Evolutionary conservation across 2,329 filamentous ascomycete genomes (phyloP).

Genomic region (Colletotrichum sp.): DNA sequence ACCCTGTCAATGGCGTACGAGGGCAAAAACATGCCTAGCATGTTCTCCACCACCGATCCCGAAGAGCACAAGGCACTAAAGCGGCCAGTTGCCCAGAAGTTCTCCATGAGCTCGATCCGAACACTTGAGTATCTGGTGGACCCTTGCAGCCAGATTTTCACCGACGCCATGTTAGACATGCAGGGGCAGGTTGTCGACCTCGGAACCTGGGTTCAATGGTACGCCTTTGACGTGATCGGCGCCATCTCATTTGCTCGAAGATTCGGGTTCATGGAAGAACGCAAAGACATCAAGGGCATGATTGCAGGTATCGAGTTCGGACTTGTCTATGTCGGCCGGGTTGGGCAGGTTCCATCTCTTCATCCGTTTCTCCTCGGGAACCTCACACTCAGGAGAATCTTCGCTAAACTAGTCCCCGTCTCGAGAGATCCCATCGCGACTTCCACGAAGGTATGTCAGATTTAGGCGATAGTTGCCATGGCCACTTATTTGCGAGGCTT

Average conservation of each 20-base stretch:
- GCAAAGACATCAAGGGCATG: background rate
- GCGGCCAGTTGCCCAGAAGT: background rate
- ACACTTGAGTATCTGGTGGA: background rate
- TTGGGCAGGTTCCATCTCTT: background rate
- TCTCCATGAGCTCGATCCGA: background rate
- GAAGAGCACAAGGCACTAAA: background rate
- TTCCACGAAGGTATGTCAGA: background rate
- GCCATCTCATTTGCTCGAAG: background rate
- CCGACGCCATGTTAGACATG: background rate
- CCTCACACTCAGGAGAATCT: background rate
- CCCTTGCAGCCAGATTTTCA: background rate
- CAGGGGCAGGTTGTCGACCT: background rate
- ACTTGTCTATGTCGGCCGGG: background rate
- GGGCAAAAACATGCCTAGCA: background rate
- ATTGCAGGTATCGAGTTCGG: background rate
- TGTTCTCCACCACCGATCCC: background rate
- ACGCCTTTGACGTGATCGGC: background rate
- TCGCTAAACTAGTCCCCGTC: background rate
- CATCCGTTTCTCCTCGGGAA: background rate
- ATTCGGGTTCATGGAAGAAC: background rate
- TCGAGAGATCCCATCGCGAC: background rate
- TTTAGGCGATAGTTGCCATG: fast-evolving
- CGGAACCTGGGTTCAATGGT: background rate
- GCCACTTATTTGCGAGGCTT: background rate
- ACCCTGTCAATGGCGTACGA: background rate